Evolutionary conservation across 106 monocot genomes (phyloP), one percentile per base, ranked within the genome.

Genomic region (Phalaenopsis equestris): DNA sequence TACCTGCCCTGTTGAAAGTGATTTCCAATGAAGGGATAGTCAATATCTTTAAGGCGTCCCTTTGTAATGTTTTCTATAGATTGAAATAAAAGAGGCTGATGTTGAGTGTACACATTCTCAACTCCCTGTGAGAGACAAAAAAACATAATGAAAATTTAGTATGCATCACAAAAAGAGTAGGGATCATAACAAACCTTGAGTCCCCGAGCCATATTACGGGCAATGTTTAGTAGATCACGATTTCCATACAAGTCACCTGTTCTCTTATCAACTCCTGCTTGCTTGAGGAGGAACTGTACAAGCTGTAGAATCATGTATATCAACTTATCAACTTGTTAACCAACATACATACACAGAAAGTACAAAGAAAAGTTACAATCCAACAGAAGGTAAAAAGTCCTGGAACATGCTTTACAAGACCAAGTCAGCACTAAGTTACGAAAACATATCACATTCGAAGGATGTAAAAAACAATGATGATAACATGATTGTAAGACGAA

Each of bases 41-140:
- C 95, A 47, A 85, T 81, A 82, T 99, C 99, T 85, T 80, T 86
- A 17, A 99, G 86, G 67, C 99, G 81, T 9, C 91, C 95, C 75
- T 99, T 99, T 18, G 81, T 87, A 65, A 99, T 93, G 74, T 86
- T 90, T 86, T 99, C 95, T 95, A 95, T 99, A 41, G 87, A 90
- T 86, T 99, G 99, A 56, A 99, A 90, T 61, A 99, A 80, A 86
- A 99, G 99, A 80, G 99, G 91, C 82, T 99, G 99, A 56, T 99
- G 99, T 67, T 99, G 94, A 42, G 99, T 99, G 78, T 99, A 99
- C 1, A 99, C 99, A 85, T 99, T 99, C 84, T 99, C 99, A 78
- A 95, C 93, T 64, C 99, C 99, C 99, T 99, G 85, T 38, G 76
- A 87, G 76, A 70, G 55, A 42, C 1, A 12, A 75, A 36, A 75